phyloP scores from a whole-genome alignment of 495 filamentous ascomycete genomes.

The Neurospora sp. region DNA sequence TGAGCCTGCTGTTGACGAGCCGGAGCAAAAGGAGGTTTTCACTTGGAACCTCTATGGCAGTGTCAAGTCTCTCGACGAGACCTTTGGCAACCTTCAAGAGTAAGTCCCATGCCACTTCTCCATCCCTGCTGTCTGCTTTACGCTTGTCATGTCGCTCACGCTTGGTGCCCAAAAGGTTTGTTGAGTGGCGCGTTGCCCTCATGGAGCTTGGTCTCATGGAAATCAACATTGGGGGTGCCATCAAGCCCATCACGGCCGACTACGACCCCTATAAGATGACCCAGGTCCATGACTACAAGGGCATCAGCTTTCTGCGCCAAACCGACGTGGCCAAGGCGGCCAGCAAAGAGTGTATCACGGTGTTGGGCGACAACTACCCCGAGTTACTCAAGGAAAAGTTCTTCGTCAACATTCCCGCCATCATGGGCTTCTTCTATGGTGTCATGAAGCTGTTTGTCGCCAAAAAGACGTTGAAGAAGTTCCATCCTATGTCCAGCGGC shows the following conservation, averaged over 20 bases:
- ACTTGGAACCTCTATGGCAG: constrained; percentile 86
- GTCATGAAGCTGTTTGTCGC: constrained; percentile 72
- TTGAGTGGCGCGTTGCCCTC: constrained; percentile 75
- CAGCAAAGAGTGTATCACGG: constrained; percentile 65
- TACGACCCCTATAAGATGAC: constrained; percentile 78
- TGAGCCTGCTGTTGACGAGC: constrained; percentile 18
- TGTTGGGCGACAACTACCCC: constrained; percentile 71
- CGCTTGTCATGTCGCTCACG: background rate
- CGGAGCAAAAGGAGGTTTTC: constrained; percentile 43
- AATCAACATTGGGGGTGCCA: constrained; percentile 55
- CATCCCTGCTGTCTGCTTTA: background rate
- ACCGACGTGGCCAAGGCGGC: constrained; percentile 59
- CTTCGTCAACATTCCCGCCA: constrained; percentile 79
- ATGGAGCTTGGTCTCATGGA: constrained; percentile 74
- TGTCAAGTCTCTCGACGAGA: constrained; percentile 57
- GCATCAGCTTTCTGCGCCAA: constrained; percentile 68
- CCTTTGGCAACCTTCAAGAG: constrained; percentile 71
- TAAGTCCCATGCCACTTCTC: constrained; percentile 30
- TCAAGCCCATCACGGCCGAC: constrained; percentile 61
- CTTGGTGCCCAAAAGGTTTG: constrained; percentile 46
- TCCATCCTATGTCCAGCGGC: constrained; percentile 72
- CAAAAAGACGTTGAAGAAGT: constrained; percentile 74
- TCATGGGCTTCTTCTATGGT: constrained; percentile 81
- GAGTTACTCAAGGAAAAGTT: constrained; percentile 81
- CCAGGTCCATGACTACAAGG: constrained; percentile 85